Base-by-base conservation (phyloP, 83 land plant genomes). In the Isoetes engelmannii region DNA sequence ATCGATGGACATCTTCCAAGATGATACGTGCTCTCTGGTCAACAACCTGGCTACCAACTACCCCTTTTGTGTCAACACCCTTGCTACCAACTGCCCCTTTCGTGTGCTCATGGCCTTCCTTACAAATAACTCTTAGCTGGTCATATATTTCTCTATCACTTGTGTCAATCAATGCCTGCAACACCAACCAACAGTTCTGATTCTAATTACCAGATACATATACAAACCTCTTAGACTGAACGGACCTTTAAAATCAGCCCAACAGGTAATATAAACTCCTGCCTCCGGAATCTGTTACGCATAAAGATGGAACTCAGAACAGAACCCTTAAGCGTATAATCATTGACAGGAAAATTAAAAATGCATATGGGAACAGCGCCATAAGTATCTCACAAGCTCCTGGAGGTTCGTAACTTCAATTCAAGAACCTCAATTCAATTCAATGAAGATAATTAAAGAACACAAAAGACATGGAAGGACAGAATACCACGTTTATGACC, bases 21-120 rank as follows among this genome's bases (percentile, higher is more conserved):
- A 95, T 91, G 57, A 95, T 89, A 54, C 82, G 79, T 50, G 89
- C 94, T 69, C 99, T 86, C 83, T 95, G 97, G 58, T 87, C 80
- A 47, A 87, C 68, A 68, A 91, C 81, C 51, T 86, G 94, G 15
- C 86, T 85, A 55, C 87, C 93, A 76, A 86, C 89, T 68, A 74
- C 84, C 45, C 93, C 97, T 67, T 84, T 86, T 8, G 62, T 1
- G 1, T 18, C 18, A 44, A 57, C 76, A 15, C 72, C 75, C 43
- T 77, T 72, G 37, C 37, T 28, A 28, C 37, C 37, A 28, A 2
- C 37, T 28, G 37, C 37, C 37, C 2, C 37, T 28, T 28, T 28
- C 37, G 37, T 28, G 17, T 15, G 13, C 62, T 59, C 62, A 63
- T 80, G 71, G 4, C 20, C 74, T 48, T 88, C 86, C 54, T 68